Percentiles rank a stretch among this genome's conserved stretches.
These are phyloP conservation scores for Mycena indigotica DNA, from an alignment of 768 basidiomycete genomes.

Conservation along the genomic window DNA sequence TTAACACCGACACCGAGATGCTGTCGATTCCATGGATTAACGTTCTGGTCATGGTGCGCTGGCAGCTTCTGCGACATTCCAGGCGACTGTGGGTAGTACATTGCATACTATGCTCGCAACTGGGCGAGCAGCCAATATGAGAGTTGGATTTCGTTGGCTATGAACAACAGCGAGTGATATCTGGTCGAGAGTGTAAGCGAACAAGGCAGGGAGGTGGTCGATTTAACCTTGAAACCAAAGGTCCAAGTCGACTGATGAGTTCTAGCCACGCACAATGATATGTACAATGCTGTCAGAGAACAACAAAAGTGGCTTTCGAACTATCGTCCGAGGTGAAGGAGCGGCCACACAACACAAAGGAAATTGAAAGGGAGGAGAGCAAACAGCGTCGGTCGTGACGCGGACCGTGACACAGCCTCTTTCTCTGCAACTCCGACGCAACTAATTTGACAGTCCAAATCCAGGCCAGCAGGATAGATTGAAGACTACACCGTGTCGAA, in stretches of 20 bases:
- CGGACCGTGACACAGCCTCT: too few species aligned
- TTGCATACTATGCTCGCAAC: slow-evolving; percentile 41
- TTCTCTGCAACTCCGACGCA: too few species aligned
- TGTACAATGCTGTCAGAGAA: not conserved
- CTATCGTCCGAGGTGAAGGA: not conserved
- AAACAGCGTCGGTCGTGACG: too few species aligned
- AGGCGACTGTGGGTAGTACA: slow-evolving; percentile 87
- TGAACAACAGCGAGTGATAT: not conserved
- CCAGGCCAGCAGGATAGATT: too few species aligned
- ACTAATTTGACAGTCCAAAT: too few species aligned
- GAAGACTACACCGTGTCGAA: too few species aligned
- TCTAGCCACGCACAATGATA: not conserved
- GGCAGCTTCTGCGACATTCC: slow-evolving; percentile 77
- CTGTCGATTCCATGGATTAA: slow-evolving; percentile 60
- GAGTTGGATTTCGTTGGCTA: not conserved
- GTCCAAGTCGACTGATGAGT: not conserved
- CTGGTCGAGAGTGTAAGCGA: not conserved
- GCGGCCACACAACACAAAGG: too few species aligned
- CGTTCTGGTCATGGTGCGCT: slow-evolving; percentile 69
- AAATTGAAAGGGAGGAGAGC: too few species aligned
- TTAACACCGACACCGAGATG: slow-evolving; percentile 48
- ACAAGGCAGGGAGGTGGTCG: not conserved
- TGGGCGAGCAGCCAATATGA: not conserved
- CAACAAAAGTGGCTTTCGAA: not conserved
- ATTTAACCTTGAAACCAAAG: not conserved